Percentiles rank a stretch among this genome's conserved stretches.
Evolutionary conservation across 805 yeast genomes (phyloP).

Genomic region (Saturnispora sekii): DNA sequence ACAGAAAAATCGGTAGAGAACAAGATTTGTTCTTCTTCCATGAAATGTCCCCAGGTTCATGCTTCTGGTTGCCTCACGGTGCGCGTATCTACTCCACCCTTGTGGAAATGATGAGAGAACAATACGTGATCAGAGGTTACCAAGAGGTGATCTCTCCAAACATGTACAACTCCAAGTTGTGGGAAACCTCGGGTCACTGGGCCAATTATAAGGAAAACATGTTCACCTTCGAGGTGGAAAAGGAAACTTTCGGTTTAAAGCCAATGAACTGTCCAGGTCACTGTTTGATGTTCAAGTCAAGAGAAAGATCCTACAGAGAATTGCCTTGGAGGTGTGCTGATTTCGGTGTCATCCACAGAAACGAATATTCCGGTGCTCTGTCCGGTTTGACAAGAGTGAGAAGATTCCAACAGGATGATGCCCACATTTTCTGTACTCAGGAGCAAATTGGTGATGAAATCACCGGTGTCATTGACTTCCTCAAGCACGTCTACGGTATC

Average conservation of each 20-base stretch:
- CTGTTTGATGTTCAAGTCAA: slow-evolving; percentile 82
- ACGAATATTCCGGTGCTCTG: slow-evolving; percentile 91
- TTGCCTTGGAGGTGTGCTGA: slow-evolving; percentile 99
- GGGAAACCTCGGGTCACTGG: slow-evolving; percentile 99
- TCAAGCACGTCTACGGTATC: slow-evolving; percentile 76
- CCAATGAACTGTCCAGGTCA: slow-evolving; percentile 74
- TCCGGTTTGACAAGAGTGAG: slow-evolving; percentile 95
- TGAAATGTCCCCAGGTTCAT: slow-evolving; percentile 96
- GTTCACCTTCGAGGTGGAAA: slow-evolving; percentile 95
- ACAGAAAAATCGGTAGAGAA: slow-evolving; percentile 91
- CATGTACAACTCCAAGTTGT: slow-evolving; percentile 93
- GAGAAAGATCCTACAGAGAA: slow-evolving; percentile 94
- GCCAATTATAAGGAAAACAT: slow-evolving; percentile 93
- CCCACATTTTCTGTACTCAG: slow-evolving; percentile 91
- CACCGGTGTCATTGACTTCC: slow-evolving; percentile 73
- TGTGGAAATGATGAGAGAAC: slow-evolving; percentile 66
- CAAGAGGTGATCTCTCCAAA: slow-evolving; percentile 99
- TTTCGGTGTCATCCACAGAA: slow-evolving; percentile 94
- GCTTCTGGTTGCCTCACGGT: slow-evolving; percentile 99
- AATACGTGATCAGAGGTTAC: slow-evolving; percentile 89
- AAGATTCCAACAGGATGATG: slow-evolving; percentile 98
- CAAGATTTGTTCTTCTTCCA: slow-evolving; percentile 93
- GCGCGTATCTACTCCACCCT: slow-evolving; percentile 90
- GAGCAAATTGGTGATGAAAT: slow-evolving; percentile 88
- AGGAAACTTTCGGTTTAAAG: slow-evolving; percentile 88